Base-by-base conservation (phyloP, 306 rosid species). In the Castanea crenata region DNA sequence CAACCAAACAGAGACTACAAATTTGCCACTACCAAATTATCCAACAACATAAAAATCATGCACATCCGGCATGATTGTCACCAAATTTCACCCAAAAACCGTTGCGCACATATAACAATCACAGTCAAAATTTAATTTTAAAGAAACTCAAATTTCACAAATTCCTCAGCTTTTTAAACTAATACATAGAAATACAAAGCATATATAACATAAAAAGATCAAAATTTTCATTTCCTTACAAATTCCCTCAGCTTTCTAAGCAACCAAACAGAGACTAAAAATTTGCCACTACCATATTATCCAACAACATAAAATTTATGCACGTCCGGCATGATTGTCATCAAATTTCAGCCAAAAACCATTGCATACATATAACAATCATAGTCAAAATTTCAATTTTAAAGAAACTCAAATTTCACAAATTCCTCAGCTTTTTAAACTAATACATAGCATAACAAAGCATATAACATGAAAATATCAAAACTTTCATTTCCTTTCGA, bases 21-120 rank as follows among this genome's bases (percentile, higher is more conserved):
- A 44, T 56, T n/a, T 65, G 58, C n/a, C 5, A 25, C 58, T 52
- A 25, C 32, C 14, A 25, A 9, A 15, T 44, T 16, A 65, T 16
- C 7, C 23, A 31, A 31, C 15, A 67, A 67, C 19, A 32, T 6
- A 34, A 70, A 34, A 25, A 13, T 38, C 19, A 56, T 92, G 92
- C 80, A 92, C 90, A 78, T 94, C 99, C n/a, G 96, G 99, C 98
- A 92, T 95, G 73, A 70, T 85, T 81, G 65, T 52, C 74, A 10
- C 88, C 69, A 79, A 82, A 69, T 71, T 80, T 65, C 62, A 85
- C 87, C 89, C 84, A 81, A 70, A 87, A 82, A 11, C 2, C 1
- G 8, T 19, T 68, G 19, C 0, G 12, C 38, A 31, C 11, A 69
- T 34, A 18, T 18, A 23, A 38, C 51, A 31, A 57, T 55, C 16